Evolutionary conservation across 2,329 filamentous ascomycete genomes (phyloP).

Genomic region (Penicillium sp.): DNA sequence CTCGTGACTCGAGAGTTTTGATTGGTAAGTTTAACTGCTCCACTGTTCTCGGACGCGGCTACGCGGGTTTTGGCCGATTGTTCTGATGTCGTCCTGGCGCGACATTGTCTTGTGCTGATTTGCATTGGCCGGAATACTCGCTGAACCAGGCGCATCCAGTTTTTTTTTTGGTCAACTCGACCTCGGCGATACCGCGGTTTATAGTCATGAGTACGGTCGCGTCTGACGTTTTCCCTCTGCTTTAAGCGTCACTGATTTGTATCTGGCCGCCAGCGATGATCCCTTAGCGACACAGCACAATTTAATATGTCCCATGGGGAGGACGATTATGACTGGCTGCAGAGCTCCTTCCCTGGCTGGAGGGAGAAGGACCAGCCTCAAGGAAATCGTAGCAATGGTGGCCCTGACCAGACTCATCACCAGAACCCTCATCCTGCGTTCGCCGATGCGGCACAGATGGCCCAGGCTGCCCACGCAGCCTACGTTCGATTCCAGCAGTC

Average conservation of each 20-base stretch:
- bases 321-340: background rate
- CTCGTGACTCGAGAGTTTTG: background rate
- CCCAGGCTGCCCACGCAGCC: conserved; percentile 9
- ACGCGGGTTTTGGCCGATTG: conserved; percentile 1
- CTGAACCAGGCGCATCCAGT: background rate
- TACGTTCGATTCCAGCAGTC: conserved; percentile 3
- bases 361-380: background rate
- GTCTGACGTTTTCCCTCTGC: no score
- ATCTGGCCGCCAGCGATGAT: background rate
- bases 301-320: background rate
- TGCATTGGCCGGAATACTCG: background rate
- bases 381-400: background rate
- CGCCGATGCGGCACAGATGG: conserved; percentile 14
- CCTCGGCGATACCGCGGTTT: background rate
- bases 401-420: background rate
- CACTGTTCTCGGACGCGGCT: background rate
- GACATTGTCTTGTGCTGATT: background rate
- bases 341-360: background rate
- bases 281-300: background rate
- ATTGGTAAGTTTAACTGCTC: background rate
- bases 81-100: background rate
- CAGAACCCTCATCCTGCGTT: conserved; percentile 21
- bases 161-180: background rate
- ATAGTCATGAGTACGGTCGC: no score
- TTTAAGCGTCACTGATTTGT: background rate